Evolutionary conservation across 1,284 basidiomycete species (phyloP).

Genomic region (Irpex sp.): DNA sequence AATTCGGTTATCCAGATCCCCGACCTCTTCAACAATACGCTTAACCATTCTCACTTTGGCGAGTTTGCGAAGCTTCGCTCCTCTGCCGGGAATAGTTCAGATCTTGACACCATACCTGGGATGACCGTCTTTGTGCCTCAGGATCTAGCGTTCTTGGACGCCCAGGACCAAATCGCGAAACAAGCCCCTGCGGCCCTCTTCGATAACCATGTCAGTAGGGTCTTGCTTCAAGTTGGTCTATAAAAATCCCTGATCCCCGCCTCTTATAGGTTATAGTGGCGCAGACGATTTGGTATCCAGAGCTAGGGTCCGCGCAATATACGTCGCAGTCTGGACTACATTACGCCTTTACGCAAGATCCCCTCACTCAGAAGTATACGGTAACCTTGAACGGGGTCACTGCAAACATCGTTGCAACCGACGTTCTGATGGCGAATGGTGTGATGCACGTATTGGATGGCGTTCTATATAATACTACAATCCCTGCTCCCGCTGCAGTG

Average conservation of each 20-base stretch:
- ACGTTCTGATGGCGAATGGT: constrained; percentile 1
- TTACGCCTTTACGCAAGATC: not conserved
- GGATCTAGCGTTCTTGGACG: constrained; percentile 2
- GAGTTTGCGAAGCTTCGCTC: not conserved
- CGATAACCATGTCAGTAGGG: constrained; percentile 7
- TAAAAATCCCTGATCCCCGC: not conserved
- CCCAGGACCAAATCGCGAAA: not conserved
- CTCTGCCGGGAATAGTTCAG: not conserved
- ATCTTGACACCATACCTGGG: not conserved
- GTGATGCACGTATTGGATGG: constrained; percentile 5
- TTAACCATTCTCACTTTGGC: not conserved
- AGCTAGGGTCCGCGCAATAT: not conserved
- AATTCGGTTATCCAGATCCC: constrained; percentile 3
- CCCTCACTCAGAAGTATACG: not conserved
- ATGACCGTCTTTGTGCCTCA: constrained; percentile 6
- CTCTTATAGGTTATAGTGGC: not conserved
- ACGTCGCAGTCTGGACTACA: not conserved
- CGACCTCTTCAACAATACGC: not conserved
- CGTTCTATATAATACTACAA: not conserved
- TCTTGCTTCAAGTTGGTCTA: not conserved
- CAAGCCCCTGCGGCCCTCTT: not conserved
- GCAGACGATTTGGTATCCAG: not conserved
- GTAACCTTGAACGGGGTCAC: constrained; percentile 6
- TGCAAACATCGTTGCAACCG: constrained; percentile 1
- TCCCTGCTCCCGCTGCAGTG: not conserved